Evolutionary conservation across 495 filamentous ascomycete species (phyloP).

Genomic region (Penicillium roqueforti): DNA sequence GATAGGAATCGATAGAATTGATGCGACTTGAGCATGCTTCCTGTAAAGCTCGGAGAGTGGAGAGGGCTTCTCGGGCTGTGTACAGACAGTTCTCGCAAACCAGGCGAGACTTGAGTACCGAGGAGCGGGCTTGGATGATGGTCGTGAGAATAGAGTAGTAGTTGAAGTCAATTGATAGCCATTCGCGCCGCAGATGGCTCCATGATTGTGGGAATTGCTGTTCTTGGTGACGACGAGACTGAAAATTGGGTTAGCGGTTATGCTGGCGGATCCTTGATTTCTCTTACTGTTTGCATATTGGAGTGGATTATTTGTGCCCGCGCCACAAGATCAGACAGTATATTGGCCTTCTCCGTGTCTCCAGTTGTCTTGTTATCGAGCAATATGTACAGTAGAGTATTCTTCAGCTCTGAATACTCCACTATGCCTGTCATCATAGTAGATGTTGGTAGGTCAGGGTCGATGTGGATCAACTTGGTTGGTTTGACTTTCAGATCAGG

Average conservation of each 20-base stretch:
- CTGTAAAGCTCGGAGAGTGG: conserved; percentile 22
- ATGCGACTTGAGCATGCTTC: conserved; percentile 16
- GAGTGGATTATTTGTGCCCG: conserved; percentile 19
- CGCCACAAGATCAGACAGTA: conserved; percentile 22
- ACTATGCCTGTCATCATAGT: conserved; percentile 24
- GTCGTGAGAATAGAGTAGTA: conserved; percentile 27
- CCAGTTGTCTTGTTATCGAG: conserved; percentile 18
- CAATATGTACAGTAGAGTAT: conserved; percentile 14
- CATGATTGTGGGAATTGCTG: conserved; percentile 15
- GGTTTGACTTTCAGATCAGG: conserved; percentile 29
- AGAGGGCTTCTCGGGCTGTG: conserved; percentile 24
- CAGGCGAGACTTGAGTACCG: conserved; percentile 21
- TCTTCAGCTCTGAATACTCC: conserved; percentile 24
- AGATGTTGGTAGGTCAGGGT: conserved; percentile 22
- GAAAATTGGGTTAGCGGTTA: not conserved
- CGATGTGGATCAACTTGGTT: conserved; percentile 19
- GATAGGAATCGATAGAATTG: conserved; percentile 23
- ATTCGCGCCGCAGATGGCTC: conserved; percentile 19
- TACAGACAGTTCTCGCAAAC: conserved; percentile 30
- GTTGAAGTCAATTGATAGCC: conserved; percentile 31
- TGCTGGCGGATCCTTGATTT: not conserved
- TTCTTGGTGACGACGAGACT: conserved; percentile 23
- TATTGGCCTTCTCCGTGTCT: conserved; percentile 21
- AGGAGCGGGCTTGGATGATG: conserved; percentile 24
- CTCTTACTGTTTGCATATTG: conserved; percentile 19